Evolutionary conservation across 352 stramenopile genomes (phyloP), one percentile per base, ranked within the genome.

Genomic region (Phytopythium delawarense): DNA sequence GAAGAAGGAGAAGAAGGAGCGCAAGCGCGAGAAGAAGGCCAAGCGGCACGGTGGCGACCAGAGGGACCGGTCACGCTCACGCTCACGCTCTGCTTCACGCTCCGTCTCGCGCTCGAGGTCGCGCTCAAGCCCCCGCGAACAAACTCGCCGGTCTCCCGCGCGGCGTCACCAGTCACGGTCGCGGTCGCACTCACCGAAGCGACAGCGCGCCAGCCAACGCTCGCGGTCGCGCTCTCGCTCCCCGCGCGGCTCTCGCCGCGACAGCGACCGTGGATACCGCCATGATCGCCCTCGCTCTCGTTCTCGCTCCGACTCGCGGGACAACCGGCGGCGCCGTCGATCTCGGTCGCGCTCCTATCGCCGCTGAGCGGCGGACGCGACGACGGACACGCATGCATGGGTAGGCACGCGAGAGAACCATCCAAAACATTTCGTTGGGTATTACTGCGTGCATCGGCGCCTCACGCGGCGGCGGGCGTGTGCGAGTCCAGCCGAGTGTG

Each of bases 1-100:
- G 42, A 92, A 88, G 57, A 84, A 85, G 54, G 72, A 88, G 52
- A 82, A 83, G 59, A 90, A 89, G 50, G 72, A 88, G 28, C 59
- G 66, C 25, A 76, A 81, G 56, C 70, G 68, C 20, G 63, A 79
- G 58, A 72, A 66, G 40, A 76, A 71, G 49, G 51, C 34, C 35
- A 28, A 48, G 49, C 40, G 62, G 11, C 30, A 61, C 6, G 23
- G 53, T 7, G 35, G 13, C 23, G 18, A 45, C n/a, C 16, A 35
- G 1, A 61, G 50, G 35, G 58, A 55, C 51, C 57, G 28, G 3
- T 79, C 69, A 59, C 60, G 59, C 32, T 57, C 50, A 20, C 7
- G 28, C 18, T 57, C 50, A 32, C 34, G 25, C 25, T 56, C 48
- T 20, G 46, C 18, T 1, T 68, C 59, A 25, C 61, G 61, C 50